A percentile compares a stretch with the other conserved stretches of the same genome.
These are phyloP conservation scores for Xenoacremonium recifei DNA, from an alignment of 2,329 filamentous ascomycete genomes.

Conservation along the genomic window DNA sequence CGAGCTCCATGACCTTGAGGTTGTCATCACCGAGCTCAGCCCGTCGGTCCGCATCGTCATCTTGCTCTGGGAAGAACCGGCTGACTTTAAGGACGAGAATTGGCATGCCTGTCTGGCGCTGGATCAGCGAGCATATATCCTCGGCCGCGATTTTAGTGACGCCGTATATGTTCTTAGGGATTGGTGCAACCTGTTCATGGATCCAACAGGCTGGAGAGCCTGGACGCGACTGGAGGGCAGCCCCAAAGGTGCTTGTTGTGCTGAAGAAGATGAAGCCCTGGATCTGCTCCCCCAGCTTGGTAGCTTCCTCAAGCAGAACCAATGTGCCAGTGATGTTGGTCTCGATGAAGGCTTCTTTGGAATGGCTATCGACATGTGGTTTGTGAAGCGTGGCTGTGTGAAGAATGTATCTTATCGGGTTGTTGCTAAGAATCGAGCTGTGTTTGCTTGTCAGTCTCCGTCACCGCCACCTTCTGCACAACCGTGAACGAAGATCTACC, in stretches of 20 bases:
- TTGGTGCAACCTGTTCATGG: slow-evolving; percentile 37
- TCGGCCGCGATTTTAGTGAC: slow-evolving; percentile 48
- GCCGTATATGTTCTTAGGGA: slow-evolving; percentile 49
- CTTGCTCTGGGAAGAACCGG: slow-evolving; percentile 48
- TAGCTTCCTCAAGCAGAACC: slow-evolving; percentile 39
- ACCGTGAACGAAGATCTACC: too few relatives aligned
- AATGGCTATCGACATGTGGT: slow-evolving; percentile 44
- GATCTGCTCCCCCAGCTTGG: slow-evolving; percentile 22
- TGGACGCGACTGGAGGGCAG: slow-evolving; percentile 34
- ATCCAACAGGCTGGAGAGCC: slow-evolving; percentile 43
- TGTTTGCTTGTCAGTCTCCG: too few relatives aligned
- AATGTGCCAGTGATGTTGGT: slow-evolving; percentile 45
- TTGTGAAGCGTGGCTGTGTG: slow-evolving; percentile 48
- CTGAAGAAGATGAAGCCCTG: slow-evolving; percentile 44
- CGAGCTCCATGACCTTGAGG: slow-evolving; percentile 47
- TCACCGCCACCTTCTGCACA: too few relatives aligned
- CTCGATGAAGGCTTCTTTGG: slow-evolving; percentile 42
- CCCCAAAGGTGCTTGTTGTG: slow-evolving; percentile 46
- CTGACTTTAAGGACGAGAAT: slow-evolving; percentile 44
- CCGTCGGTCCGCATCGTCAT: slow-evolving; percentile 43
- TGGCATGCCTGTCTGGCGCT: slow-evolving; percentile 37
- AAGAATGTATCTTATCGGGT: slow-evolving; percentile 39
- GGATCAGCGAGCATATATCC: slow-evolving; percentile 43
- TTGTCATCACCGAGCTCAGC: slow-evolving; percentile 38
- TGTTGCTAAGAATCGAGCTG: slow-evolving; percentile 27